Conservation (phyloP, 306 rosid species). For the Heteromeles arbutifolia region DNA sequence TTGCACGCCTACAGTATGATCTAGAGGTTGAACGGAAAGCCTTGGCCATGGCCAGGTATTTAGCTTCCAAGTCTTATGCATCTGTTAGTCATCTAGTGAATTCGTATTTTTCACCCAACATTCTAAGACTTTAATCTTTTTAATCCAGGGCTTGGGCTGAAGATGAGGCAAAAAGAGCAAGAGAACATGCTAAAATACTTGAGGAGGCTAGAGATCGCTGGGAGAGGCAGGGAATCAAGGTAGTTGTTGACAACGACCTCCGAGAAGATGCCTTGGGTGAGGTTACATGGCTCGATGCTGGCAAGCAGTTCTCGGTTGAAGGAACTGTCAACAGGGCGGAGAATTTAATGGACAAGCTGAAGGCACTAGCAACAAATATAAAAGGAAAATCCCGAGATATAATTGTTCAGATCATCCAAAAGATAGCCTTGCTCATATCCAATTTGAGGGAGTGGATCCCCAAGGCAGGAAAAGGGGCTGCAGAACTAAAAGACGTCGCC, state of each 20-base stretch:
- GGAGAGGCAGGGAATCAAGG: slow-evolving; percentile 95
- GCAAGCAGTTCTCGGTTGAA: slow-evolving; percentile 57
- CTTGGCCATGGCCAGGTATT: slow-evolving; percentile 97
- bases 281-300: slow-evolving; percentile 73
- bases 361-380: slow-evolving; percentile 45
- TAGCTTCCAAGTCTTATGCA: background rate
- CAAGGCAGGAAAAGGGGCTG: slow-evolving; percentile 48
- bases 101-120: background rate
- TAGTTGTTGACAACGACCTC: slow-evolving; percentile 83
- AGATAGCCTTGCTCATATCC: slow-evolving; percentile 45
- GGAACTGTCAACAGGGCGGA: slow-evolving; percentile 65
- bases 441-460: slow-evolving; percentile 53
- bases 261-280: slow-evolving; percentile 65
- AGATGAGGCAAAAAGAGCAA: slow-evolving; percentile 92
- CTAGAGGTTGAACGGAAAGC: slow-evolving; percentile 96
- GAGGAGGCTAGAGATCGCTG: slow-evolving; percentile 96
- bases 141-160: slow-evolving; percentile 87
- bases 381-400: slow-evolving; percentile 61
- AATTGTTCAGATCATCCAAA: slow-evolving; percentile 47
- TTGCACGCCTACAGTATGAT: slow-evolving; percentile 79
- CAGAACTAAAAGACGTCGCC: slow-evolving; percentile 41
- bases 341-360: slow-evolving; percentile 62
- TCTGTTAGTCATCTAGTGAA: background rate
- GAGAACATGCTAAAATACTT: slow-evolving; percentile 78
- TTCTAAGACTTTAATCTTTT: background rate